Evolutionary conservation across 805 yeast genomes (phyloP).

Genomic region (Henningerozyma blattae): DNA sequence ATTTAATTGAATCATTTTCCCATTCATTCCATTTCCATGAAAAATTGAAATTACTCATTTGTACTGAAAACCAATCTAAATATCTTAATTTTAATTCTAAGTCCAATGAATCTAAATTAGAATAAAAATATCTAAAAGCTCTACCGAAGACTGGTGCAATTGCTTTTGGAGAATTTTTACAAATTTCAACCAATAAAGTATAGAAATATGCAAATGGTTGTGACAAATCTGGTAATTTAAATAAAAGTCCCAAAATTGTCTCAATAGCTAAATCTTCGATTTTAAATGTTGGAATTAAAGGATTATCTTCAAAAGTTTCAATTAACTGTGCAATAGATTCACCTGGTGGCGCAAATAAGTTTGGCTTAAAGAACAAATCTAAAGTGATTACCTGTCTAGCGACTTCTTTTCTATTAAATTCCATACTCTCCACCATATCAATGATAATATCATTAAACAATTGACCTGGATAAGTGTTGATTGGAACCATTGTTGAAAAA

Average conservation of each 20-base stretch:
- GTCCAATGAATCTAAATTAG: conserved; percentile 54
- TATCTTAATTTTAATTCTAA: conserved; percentile 62
- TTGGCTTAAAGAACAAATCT: conserved; percentile 57
- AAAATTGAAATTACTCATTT: conserved; percentile 84
- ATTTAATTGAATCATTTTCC: conserved; percentile 46
- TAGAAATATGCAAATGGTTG: conserved; percentile 71
- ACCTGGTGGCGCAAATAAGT: conserved; percentile 61
- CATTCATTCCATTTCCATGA: conserved; percentile 99
- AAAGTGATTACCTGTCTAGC: conserved; percentile 70
- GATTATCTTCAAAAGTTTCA: conserved; percentile 29
- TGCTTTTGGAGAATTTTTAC: conserved; percentile 67
- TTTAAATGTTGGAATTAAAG: conserved; percentile 61
- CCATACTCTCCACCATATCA: conserved; percentile 68
- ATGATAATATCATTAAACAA: conserved; percentile 62
- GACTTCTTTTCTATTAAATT: conserved; percentile 81
- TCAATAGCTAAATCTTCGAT: conserved; percentile 85
- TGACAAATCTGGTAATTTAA: conserved; percentile 57
- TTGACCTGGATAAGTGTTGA: conserved; percentile 40
- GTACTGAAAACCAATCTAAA: conserved; percentile 86
- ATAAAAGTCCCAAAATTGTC: conserved; percentile 63
- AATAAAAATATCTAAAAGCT: conserved; percentile 73
- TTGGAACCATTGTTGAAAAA: conserved; percentile 56
- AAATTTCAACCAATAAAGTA: conserved; percentile 74
- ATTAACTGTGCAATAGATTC: conserved; percentile 62
- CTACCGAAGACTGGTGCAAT: conserved; percentile 94